Conservation (phyloP, 306 rosid species). For the Cicer arietinum region DNA sequence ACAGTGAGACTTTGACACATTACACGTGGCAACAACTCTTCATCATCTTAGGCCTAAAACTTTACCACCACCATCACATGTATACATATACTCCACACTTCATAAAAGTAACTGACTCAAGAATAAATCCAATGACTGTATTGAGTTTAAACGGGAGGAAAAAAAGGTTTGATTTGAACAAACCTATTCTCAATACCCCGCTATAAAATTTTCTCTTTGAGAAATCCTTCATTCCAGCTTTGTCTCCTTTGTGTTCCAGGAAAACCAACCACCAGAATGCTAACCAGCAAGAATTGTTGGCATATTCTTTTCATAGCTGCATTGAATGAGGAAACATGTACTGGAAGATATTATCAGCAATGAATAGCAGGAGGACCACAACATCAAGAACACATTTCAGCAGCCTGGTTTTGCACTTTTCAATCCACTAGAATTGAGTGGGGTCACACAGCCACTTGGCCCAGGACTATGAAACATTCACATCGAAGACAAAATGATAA, state of each 20-base stretch:
- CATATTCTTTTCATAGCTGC: conserved; percentile 56
- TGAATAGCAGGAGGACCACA: conserved; percentile 46
- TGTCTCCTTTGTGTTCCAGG: conserved; percentile 46
- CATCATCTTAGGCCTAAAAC: conserved; percentile 52
- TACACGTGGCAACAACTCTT: conserved; percentile 50
- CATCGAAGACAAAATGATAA: conserved; percentile 28
- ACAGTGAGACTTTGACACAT: conserved; percentile 48
- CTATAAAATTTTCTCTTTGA: conserved; percentile 45
- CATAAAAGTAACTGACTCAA: conserved; percentile 71
- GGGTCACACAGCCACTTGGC: conserved; percentile 89
- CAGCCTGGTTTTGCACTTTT: conserved; percentile 94
- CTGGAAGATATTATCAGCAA: conserved; percentile 50
- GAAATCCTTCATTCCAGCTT: conserved; percentile 45
- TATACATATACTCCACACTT: conserved; percentile 67
- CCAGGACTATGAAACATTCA: conserved; percentile 64
- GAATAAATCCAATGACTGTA: conserved; percentile 96
- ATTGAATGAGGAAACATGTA: conserved; percentile 46
- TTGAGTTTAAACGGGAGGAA: no score
- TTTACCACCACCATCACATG: conserved; percentile 54
- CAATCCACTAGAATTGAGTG: conserved; percentile 95
- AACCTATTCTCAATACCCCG: conserved; percentile 71
- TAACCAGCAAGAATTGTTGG: conserved; percentile 76
- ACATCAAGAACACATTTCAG: conserved; percentile 48
- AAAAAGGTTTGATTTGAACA: conserved; percentile 61
- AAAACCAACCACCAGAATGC: conserved; percentile 63